Percentiles rank a stretch among this genome's conserved stretches.
Conservation (phyloP, 1,139 yeast genomes). For the Magnusiomyces magnusii region DNA sequence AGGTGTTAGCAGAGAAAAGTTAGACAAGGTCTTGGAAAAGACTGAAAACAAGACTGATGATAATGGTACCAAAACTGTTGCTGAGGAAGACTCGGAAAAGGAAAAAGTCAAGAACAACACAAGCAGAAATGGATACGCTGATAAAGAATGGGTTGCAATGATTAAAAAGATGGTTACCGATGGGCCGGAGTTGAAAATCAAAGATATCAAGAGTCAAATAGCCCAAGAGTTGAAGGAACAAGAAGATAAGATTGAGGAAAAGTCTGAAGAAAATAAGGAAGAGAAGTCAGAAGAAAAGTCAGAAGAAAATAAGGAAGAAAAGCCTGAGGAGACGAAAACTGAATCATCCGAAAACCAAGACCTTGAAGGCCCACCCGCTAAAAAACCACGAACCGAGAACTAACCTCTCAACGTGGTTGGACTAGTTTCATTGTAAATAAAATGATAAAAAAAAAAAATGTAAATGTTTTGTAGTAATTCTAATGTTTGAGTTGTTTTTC, state of each 20-base stretch:
- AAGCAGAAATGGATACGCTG: background rate
- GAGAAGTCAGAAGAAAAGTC: background rate
- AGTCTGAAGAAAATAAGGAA: background rate
- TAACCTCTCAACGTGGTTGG: background rate
- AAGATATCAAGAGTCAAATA: background rate
- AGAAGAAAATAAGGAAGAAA: background rate
- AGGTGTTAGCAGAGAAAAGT: background rate
- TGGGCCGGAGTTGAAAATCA: constrained; percentile 7
- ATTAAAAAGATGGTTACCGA: constrained; percentile 11
- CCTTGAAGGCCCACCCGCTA: background rate
- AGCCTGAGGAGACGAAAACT: background rate
- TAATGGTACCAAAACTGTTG: too few relatives aligned
- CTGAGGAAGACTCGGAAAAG: background rate
- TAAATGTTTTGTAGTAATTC: too few relatives aligned
- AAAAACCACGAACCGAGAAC: background rate
- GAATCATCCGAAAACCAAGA: background rate
- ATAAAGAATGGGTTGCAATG: constrained; percentile 15
- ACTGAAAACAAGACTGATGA: background rate
- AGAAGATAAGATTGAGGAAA: background rate
- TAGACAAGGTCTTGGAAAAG: background rate
- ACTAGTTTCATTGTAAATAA: background rate
- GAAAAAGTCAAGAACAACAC: background rate
- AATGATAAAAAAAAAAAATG: too few relatives aligned
- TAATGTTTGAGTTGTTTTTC: too few relatives aligned
- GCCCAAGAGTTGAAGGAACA: background rate